Evolutionary conservation across 495 filamentous ascomycete species (phyloP), one percentile per base, ranked within the genome.

Genomic region (Pyrenopolyporus hunteri): DNA sequence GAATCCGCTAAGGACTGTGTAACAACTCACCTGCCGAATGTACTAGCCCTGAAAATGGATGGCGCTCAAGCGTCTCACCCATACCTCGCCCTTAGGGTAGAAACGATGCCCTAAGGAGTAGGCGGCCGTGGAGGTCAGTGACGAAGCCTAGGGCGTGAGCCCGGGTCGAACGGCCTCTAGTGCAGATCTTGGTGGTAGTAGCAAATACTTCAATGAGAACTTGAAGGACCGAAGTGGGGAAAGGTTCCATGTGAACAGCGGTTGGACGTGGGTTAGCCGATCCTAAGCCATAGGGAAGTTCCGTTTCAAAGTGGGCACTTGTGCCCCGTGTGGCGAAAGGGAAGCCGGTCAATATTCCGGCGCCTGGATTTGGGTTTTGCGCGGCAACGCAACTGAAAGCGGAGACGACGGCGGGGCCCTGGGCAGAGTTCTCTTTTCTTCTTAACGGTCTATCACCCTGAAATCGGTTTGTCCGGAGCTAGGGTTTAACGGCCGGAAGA

Each of bases 1-100:
- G 39, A 43, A 43, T 43, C 39, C 39, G 39, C 39, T 43, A 43
- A 43, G 39, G 39, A 43, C 39, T 43, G 39, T 43, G 39, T 43
- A 43, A 43, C 39, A 43, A 43, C 39, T 43, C 39, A 43, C 39
- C 39, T 43, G 39, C 39, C 39, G 39, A 43, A 43, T 43, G 39
- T 43, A 43, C 39, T 43, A 43, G 39, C 39, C 39, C 39, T 43
- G 39, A 43, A 43, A 43, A 43, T 43, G 39, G 39, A 43, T 43
- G 39, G 39, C 39, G 39, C 39, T 43, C 39, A 43, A 43, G 39
- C 39, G 39, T 43, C 39, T 43, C 39, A 43, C 39, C 39, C 39
- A 43, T 43, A 43, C 39, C 39, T 43, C 39, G 20, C 39, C 39
- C 39, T 43, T 43, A 43, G 39, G 39, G 39, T 43, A 43, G 39